A percentile compares a stretch with the other conserved stretches of the same genome.
Evolutionary conservation across 768 basidiomycete species (phyloP).

Genomic region (Leccinum pellstonianum): DNA sequence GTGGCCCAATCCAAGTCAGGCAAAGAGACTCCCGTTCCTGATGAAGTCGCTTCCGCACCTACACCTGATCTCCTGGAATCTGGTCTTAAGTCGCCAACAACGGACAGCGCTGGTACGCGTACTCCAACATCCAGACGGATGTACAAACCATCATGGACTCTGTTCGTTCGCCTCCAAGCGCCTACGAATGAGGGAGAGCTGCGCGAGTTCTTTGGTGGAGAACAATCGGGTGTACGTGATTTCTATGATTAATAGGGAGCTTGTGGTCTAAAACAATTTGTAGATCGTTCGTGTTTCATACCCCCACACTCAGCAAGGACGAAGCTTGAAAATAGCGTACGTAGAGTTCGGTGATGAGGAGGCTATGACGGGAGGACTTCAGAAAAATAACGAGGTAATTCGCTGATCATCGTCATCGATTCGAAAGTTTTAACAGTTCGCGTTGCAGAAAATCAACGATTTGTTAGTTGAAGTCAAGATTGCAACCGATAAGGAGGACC

Average conservation of each 20-base stretch:
- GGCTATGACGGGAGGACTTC: conserved; percentile 75
- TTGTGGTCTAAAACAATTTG: not conserved
- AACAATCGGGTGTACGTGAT: conserved; percentile 59
- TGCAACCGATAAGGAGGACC: conserved; percentile 57
- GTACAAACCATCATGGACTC: conserved; percentile 76
- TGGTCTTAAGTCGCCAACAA: conserved; percentile 54
- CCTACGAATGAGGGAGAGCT: conserved; percentile 62
- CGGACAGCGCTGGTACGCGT: conserved; percentile 60
- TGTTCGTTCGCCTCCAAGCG: conserved; percentile 70
- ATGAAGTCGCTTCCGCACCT: conserved; percentile 24
- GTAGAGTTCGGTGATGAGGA: conserved; percentile 91
- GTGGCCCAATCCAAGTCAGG: conserved; percentile 35
- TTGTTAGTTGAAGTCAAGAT: conserved; percentile 64
- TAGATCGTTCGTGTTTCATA: conserved; percentile 71
- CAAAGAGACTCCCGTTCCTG: conserved; percentile 38
- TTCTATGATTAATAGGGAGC: not conserved
- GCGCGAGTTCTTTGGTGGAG: conserved; percentile 74
- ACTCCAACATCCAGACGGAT: conserved; percentile 70
- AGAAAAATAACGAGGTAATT: conserved; percentile 67
- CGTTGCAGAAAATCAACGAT: conserved; percentile 66
- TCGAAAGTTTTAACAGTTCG: conserved; percentile 7
- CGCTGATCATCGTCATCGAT: conserved; percentile 15
- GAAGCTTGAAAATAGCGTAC: conserved; percentile 65
- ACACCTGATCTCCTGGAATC: conserved; percentile 27
- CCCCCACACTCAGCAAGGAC: conserved; percentile 48